These are phyloP conservation scores for Clonostachys sp. DNA, from an alignment of 2,329 filamentous ascomycete species.

Conservation along the genomic window DNA sequence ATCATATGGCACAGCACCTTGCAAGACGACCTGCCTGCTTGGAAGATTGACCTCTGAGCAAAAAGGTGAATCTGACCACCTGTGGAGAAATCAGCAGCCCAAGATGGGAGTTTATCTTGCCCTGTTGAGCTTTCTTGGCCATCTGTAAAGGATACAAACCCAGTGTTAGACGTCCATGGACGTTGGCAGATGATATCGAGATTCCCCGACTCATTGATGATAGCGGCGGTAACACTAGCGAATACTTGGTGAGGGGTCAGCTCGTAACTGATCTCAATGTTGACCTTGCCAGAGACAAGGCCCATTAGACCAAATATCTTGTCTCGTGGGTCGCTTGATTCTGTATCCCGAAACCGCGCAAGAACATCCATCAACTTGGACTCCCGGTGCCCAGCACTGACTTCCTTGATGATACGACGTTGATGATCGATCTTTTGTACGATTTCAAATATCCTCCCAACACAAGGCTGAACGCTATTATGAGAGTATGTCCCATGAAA, in stretches of 20 bases:
- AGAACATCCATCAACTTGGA: not conserved
- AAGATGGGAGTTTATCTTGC: not conserved
- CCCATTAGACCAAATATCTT: not conserved
- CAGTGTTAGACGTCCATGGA: not conserved
- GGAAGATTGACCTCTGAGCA: slow-evolving; percentile 2
- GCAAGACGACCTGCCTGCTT: not conserved
- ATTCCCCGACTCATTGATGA: not conserved
- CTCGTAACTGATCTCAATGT: not conserved
- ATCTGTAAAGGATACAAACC: no score
- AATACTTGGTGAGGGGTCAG: not conserved
- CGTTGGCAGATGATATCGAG: slow-evolving; percentile 2
- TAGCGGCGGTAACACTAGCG: not conserved
- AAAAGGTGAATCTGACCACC: not conserved
- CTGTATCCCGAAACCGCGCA: not conserved
- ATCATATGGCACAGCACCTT: not conserved
- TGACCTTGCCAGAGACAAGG: not conserved
- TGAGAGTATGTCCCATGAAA: not conserved
- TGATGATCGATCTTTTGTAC: not conserved
- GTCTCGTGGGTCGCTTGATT: not conserved
- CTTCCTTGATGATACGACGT: not conserved
- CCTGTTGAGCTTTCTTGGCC: no score
- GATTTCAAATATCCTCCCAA: not conserved
- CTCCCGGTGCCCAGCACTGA: not conserved
- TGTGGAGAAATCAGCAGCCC: not conserved
- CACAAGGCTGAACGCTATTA: not conserved